Conservation (phyloP, 176 grass and related monocot genomes). For the Poa pratensis region DNA sequence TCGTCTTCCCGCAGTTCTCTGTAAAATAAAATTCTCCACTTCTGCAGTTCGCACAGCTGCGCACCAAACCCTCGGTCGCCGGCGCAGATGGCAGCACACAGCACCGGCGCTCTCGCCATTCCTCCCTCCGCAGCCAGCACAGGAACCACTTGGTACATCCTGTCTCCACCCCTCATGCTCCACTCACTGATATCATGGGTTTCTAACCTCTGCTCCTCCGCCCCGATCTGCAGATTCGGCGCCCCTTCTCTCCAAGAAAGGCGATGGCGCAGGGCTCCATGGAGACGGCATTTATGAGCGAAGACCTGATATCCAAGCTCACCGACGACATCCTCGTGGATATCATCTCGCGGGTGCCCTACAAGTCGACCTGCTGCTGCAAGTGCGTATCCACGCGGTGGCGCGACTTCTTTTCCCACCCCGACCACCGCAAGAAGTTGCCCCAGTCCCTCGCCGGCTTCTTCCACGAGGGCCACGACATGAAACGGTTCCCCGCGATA, state of each 20-base stretch:
- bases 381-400: slow-evolving; percentile 1
- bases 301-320: neutral
- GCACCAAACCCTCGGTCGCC: neutral
- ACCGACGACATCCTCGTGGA: slow-evolving; percentile 11
- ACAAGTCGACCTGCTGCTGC: neutral
- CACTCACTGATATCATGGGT: no score
- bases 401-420: neutral
- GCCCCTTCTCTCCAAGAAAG: neutral
- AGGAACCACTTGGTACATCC: neutral
- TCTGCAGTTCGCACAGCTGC: no score
- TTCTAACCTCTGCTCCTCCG: neutral
- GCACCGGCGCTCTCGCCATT: neutral
- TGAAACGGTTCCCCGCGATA: neutral
- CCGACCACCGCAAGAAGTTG: neutral
- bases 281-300: neutral
- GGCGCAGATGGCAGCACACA: neutral
- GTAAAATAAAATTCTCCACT: no score
- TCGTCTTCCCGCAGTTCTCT: no score
- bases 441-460: neutral
- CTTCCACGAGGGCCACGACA: neutral
- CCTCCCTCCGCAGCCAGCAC: neutral
- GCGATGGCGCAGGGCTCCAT: neutral
- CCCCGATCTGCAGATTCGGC: neutral
- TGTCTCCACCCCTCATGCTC: neutral
- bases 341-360: neutral